phyloP scores from a whole-genome alignment of 2,329 filamentous ascomycete species.

The Chrysoporthe deuterocubensis region DNA sequence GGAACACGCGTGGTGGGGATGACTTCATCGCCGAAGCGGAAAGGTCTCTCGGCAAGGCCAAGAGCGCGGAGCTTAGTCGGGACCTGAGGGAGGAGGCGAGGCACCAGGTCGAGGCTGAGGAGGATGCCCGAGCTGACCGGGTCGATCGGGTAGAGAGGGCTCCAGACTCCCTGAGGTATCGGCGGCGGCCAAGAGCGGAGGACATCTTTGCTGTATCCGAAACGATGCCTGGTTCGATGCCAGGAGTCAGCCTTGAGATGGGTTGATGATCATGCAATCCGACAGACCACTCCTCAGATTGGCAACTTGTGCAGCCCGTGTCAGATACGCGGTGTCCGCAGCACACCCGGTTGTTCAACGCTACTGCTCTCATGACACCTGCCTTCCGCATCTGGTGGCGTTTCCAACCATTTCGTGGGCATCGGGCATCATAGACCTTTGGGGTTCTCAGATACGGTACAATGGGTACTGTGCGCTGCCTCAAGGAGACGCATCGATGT shows the following conservation, averaged over 20 bases:
- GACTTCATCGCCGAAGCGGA: constrained; percentile 54
- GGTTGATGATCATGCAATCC: neutral
- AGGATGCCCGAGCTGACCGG: constrained; percentile 41
- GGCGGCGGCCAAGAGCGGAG: constrained; percentile 36
- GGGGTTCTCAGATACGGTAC: too few species aligned
- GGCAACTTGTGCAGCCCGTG: neutral
- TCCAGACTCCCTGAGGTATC: constrained; percentile 39
- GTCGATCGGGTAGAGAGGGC: constrained; percentile 40
- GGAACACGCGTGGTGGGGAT: constrained; percentile 77
- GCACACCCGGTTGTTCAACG: neutral
- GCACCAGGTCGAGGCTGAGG: constrained; percentile 51
- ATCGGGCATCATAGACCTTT: too few species aligned
- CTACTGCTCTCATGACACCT: neutral
- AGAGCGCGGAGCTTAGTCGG: constrained; percentile 56
- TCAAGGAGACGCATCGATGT: neutral
- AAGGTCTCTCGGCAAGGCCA: constrained; percentile 56
- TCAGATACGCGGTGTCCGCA: neutral
- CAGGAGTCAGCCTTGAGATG: constrained; percentile 31
- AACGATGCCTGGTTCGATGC: constrained; percentile 36
- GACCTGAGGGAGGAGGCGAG: constrained; percentile 57
- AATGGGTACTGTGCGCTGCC: too few species aligned
- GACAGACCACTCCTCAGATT: neutral
- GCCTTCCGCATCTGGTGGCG: neutral
- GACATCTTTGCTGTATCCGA: constrained; percentile 34
- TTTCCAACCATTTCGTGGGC: neutral